Evolutionary conservation across 2,329 filamentous ascomycete genomes (phyloP).

Genomic region (Alternaria consortialis): DNA sequence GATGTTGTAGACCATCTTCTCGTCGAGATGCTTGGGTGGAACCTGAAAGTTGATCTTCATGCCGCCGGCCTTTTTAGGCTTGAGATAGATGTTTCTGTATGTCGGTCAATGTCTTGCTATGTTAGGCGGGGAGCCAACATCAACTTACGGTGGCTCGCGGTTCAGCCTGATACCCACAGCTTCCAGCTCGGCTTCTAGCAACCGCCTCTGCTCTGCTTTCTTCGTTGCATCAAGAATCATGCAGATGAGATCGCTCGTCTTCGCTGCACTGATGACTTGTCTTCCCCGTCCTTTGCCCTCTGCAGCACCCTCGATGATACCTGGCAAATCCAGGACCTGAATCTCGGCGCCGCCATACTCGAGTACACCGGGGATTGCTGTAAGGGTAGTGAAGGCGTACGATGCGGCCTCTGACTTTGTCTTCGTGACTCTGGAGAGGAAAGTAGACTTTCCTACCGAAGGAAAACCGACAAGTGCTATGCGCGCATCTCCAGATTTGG

Average conservation of each 20-base stretch:
- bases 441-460: constrained; percentile 98
- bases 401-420: constrained; percentile 95
- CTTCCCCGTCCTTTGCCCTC: constrained; percentile 95
- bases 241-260: constrained; percentile 95
- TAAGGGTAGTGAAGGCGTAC: constrained; percentile 97
- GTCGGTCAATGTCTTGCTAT: neutral
- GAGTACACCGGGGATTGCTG: constrained; percentile 94
- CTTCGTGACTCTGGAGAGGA: constrained; percentile 98
- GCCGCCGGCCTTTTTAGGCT: constrained; percentile 92
- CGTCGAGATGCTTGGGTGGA: constrained; percentile 89
- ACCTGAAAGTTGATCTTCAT: constrained; percentile 98
- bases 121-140: too few species aligned
- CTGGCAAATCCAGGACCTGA: constrained; percentile 94
- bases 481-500: constrained; percentile 93
- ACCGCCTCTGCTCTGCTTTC: constrained; percentile 86
- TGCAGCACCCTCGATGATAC: constrained; percentile 96
- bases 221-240: constrained; percentile 99
- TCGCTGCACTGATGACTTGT: constrained; percentile 96
- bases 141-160: constrained; percentile 78
- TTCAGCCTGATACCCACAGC: constrained; percentile 95
- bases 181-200: constrained; percentile 92
- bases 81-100: constrained; percentile 91
- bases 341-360: constrained; percentile 99
- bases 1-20: constrained; percentile 98
- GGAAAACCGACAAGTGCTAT: constrained; percentile 99